Conservation (phyloP, 2,329 filamentous ascomycete species). For the Cladobotryum mycophilum region DNA sequence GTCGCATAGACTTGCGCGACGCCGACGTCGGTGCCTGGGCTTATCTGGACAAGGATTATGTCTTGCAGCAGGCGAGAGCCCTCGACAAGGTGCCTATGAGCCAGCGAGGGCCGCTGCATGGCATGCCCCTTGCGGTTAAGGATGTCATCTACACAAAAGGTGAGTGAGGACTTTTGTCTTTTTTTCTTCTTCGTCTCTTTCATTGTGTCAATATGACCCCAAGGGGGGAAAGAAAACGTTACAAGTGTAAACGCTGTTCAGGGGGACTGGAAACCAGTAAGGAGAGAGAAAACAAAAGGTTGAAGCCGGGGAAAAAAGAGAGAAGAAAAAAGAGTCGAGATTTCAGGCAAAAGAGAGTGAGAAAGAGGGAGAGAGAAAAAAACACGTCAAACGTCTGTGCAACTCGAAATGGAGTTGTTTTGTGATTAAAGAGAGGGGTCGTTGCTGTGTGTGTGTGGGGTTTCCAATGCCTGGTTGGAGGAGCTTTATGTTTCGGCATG, state of each 20-base stretch:
- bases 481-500: too few species aligned
- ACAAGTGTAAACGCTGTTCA: too few species aligned
- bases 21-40: constrained; percentile 44
- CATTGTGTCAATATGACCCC: too few species aligned
- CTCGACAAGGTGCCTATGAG: constrained; percentile 44
- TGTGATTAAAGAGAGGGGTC: background rate
- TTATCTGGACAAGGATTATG: constrained; percentile 37
- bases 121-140: constrained; percentile 52
- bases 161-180: constrained; percentile 14
- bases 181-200: too few species aligned
- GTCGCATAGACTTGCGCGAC: constrained; percentile 39
- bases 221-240: too few species aligned
- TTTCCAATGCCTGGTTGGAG: background rate
- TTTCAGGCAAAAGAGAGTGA: background rate
- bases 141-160: constrained; percentile 54
- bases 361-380: too few species aligned
- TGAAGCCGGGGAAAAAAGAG: background rate
- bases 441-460: background rate
- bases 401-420: background rate
- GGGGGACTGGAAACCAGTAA: background rate
- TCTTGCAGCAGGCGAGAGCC: constrained; percentile 42
- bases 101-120: constrained; percentile 49
- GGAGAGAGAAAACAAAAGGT: background rate
- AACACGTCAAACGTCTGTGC: background rate
- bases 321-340: background rate